Percentiles rank a stretch among this genome's conserved stretches.
These are phyloP conservation scores for Cutaneotrichosporon dermatis DNA, from an alignment of 1,284 basidiomycete genomes.

Conservation along the genomic window DNA sequence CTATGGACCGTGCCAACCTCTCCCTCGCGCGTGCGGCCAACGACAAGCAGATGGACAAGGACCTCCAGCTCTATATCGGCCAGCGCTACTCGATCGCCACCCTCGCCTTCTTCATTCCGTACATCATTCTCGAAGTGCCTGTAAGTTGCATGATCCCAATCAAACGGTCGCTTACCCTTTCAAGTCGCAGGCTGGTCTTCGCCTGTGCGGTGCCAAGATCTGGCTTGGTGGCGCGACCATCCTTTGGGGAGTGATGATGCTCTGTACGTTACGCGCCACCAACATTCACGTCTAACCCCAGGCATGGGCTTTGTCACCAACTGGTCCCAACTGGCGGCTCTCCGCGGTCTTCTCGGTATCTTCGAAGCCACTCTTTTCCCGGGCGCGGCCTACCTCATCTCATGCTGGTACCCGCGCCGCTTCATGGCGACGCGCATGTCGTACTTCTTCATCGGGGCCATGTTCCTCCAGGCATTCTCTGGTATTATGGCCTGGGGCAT, in stretches of 20 bases:
- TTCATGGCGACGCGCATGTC: slow-evolving; percentile 43
- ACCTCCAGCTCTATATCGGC: slow-evolving; percentile 15
- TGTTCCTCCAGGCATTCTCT: slow-evolving; percentile 14
- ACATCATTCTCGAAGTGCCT: slow-evolving; percentile 29
- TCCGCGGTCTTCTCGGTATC: slow-evolving; percentile 48
- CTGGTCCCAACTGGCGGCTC: slow-evolving; percentile 45
- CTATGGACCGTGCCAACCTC: slow-evolving; percentile 29
- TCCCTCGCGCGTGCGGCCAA: slow-evolving; percentile 33
- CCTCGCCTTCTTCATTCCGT: slow-evolving; percentile 44
- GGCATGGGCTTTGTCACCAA: slow-evolving; percentile 41
- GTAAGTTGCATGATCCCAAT: neutral
- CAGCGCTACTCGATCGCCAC: slow-evolving; percentile 45
- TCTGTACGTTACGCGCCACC: slow-evolving; percentile 16
- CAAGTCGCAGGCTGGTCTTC: slow-evolving; percentile 24
- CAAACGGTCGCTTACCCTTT: slow-evolving; percentile 37
- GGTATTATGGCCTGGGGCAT: slow-evolving; percentile 7
- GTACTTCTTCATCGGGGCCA: slow-evolving; percentile 15
- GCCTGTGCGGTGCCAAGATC: slow-evolving; percentile 19
- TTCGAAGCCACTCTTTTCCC: slow-evolving; percentile 46
- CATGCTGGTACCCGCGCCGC: slow-evolving; percentile 51
- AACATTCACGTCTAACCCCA: neutral
- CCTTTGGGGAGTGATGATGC: slow-evolving; percentile 43
- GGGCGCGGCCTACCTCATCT: slow-evolving; percentile 48
- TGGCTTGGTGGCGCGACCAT: slow-evolving; percentile 18
- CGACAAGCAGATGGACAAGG: slow-evolving; percentile 27